A percentile compares a stretch with the other conserved stretches of the same genome.
phyloP scores from a whole-genome alignment of 768 basidiomycete species.

The Mycena olivaceomarginata region DNA sequence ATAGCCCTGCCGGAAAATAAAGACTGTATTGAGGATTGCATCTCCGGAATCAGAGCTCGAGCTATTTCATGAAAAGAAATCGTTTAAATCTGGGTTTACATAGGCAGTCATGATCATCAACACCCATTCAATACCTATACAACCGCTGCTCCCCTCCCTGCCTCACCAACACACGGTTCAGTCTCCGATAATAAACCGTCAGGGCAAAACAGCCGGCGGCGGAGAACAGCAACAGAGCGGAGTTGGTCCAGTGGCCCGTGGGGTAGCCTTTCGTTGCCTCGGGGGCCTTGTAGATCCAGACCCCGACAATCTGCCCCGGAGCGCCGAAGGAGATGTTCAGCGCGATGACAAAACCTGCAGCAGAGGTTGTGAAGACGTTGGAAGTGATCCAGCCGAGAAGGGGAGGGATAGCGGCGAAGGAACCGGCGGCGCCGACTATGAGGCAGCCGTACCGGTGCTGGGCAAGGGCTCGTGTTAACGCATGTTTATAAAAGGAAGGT shows the following conservation, averaged over 20 bases:
- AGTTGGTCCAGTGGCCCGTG: conserved; percentile 59
- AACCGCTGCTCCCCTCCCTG: conserved; percentile 15
- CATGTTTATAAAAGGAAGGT: neutral
- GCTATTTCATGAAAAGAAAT: no score
- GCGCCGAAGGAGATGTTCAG: conserved; percentile 59
- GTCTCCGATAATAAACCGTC: conserved; percentile 27
- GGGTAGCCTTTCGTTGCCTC: conserved; percentile 54
- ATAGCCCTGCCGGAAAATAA: no score
- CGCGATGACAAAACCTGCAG: conserved; percentile 46
- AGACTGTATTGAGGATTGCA: no score
- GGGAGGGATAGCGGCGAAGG: conserved; percentile 57
- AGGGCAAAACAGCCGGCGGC: conserved; percentile 28
- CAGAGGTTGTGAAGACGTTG: conserved; percentile 54
- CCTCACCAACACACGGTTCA: conserved; percentile 1
- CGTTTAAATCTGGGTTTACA: neutral
- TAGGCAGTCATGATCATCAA: neutral
- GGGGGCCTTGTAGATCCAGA: conserved; percentile 46
- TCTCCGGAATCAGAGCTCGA: no score
- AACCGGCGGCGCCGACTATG: conserved; percentile 54
- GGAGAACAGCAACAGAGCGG: conserved; percentile 50
- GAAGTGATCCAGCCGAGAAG: conserved; percentile 59
- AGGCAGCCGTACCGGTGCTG: conserved; percentile 55
- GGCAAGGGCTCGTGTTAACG: neutral
- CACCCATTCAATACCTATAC: neutral
- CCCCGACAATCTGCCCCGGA: conserved; percentile 59